Evolutionary conservation across 257 asterid species (phyloP).

Genomic region (Gentiana straminea): DNA sequence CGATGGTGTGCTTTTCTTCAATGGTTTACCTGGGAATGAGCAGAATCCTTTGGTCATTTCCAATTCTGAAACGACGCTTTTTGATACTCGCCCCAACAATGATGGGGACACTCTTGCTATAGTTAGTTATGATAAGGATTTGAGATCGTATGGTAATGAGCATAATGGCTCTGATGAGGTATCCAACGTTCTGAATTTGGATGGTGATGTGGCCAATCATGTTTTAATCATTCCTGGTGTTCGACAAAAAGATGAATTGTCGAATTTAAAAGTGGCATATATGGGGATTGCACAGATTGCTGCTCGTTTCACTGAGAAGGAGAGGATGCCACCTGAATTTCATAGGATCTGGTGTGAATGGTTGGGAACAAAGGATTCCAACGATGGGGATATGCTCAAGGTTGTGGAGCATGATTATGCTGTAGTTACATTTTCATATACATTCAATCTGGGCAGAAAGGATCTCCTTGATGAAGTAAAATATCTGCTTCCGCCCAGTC

Average conservation of each 20-base stretch:
- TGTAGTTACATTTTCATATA: slow-evolving; percentile 59
- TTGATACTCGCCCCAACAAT: slow-evolving; percentile 12
- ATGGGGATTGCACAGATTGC: slow-evolving; percentile 60
- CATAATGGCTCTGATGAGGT: slow-evolving; percentile 6
- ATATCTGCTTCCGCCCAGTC: slow-evolving; percentile 52
- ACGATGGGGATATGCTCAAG: slow-evolving; percentile 18
- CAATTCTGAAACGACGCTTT: slow-evolving; percentile 15
- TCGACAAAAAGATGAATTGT: slow-evolving; percentile 45
- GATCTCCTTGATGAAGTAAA: slow-evolving; percentile 43
- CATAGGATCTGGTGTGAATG: slow-evolving; percentile 91
- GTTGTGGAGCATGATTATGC: slow-evolving; percentile 74
- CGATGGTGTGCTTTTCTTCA: slow-evolving; percentile 82
- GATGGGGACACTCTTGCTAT: slow-evolving; percentile 40
- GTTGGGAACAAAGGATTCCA: slow-evolving; percentile 35
- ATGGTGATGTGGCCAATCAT: slow-evolving; percentile 9
- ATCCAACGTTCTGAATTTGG: slow-evolving; percentile 16
- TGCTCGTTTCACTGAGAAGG: slow-evolving; percentile 47
- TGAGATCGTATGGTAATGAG: slow-evolving; percentile 12
- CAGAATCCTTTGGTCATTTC: slow-evolving; percentile 12
- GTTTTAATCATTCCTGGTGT: slow-evolving; percentile 57
- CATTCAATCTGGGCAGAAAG: slow-evolving; percentile 61
- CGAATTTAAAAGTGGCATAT: slow-evolving; percentile 45
- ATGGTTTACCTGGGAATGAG: slow-evolving; percentile 30
- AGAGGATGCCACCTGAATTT: slow-evolving; percentile 31
- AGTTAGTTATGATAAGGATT: slow-evolving; percentile 31